Evolutionary conservation across 129 eudicot genomes (phyloP).

Genomic region (Erigeron canadensis): DNA sequence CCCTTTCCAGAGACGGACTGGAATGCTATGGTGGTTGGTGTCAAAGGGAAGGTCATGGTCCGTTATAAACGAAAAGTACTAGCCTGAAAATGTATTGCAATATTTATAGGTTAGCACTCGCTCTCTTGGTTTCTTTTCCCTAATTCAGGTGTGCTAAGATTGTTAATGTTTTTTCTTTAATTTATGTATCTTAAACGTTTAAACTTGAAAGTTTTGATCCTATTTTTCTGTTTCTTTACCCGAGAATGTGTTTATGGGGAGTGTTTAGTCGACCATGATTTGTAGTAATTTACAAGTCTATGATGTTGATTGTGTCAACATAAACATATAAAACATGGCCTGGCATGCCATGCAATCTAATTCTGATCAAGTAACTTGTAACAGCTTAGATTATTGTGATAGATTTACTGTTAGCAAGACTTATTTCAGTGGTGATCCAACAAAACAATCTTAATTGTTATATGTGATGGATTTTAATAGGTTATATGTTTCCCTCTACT

Average conservation of each 20-base stretch:
- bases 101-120: constrained; percentile 17
- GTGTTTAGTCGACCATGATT: background rate
- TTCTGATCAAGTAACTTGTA: no score
- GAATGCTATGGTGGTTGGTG: constrained; percentile 99
- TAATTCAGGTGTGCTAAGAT: constrained; percentile 27
- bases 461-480: no score
- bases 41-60: constrained; percentile 95
- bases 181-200: constrained; percentile 18
- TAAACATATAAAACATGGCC: no score
- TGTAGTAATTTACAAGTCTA: no score
- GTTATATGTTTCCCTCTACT: no score
- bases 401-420: no score
- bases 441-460: no score
- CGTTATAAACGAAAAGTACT: constrained; percentile 66
- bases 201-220: constrained; percentile 8
- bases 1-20: constrained; percentile 96
- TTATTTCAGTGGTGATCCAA: no score
- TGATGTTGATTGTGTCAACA: no score
- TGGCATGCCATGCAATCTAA: background rate
- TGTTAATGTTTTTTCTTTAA: constrained; percentile 16
- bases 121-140: constrained; percentile 14
- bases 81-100: constrained; percentile 13
- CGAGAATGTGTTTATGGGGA: constrained; percentile 21
- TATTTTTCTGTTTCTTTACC: background rate
- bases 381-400: no score